A percentile compares a stretch with the other conserved stretches of the same genome.
These are phyloP conservation scores for Sechiopsis laciniata DNA, from an alignment of 306 rosid species.

Conservation along the genomic window DNA sequence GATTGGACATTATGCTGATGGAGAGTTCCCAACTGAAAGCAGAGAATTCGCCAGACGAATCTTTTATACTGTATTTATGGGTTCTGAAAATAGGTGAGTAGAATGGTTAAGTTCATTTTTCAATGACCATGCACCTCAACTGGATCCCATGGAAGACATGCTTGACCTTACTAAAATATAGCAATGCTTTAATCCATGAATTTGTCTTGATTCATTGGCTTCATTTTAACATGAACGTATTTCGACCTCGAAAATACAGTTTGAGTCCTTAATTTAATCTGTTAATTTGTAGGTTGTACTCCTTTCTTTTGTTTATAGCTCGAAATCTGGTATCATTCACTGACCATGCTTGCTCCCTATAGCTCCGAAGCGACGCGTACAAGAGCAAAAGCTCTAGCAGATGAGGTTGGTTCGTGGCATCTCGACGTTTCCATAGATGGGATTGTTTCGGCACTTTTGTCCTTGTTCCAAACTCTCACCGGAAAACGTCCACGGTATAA, in stretches of 20 bases:
- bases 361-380: conserved; percentile 70
- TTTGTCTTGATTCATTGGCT: neutral
- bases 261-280: neutral
- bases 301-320: neutral
- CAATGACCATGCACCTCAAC: neutral
- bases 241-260: neutral
- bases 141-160: neutral
- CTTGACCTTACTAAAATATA: neutral
- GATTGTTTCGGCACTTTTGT: conserved; percentile 62
- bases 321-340: neutral
- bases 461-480: conserved; percentile 70
- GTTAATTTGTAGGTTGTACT: neutral
- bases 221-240: neutral
- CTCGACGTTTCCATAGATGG: conserved; percentile 79
- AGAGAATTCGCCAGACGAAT: conserved; percentile 81
- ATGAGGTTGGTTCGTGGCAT: conserved; percentile 96
- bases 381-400: conserved; percentile 72
- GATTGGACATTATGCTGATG: conserved; percentile 81
- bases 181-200: conserved; percentile 2
- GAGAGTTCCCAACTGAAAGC: conserved; percentile 78
- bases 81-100: conserved; percentile 83
- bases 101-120: neutral
- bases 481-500: conserved; percentile 70
- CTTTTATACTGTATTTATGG: conserved; percentile 89
- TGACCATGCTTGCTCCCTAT: conserved; percentile 31